Base-by-base conservation (phyloP, 2,329 filamentous ascomycete species). In the Alternaria triticimaculans region DNA sequence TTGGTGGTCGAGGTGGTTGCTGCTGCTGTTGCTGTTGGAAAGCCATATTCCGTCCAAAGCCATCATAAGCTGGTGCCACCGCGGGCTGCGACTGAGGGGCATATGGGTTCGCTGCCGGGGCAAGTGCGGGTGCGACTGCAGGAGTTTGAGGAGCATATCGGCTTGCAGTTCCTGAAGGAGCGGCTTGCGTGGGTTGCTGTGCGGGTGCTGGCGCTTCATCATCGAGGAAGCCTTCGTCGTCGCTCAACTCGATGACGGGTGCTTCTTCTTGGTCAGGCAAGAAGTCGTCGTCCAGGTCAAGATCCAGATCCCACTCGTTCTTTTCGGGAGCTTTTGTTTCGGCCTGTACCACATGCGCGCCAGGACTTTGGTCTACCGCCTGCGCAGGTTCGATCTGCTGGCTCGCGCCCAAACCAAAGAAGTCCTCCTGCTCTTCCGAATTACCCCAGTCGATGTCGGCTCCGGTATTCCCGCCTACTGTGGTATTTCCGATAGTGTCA, bases 201-300 rank as follows among this genome's bases (percentile, higher is more conserved):
- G 23, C 50, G 8, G 62, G 41, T 72, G 72, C 61, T 20, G 85
- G 81, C 23, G 78, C 84, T 5, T 86, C 84, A 61, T 94, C 94
- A 7, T 97, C 90, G 10, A 97, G 82, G 64, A 97, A 91, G 0
- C 93, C 94, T 73, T 94, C 92, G 68, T 92, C 92, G 76, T 97
- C 94, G 69, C 94, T 94, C 49, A 92, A 89, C 67, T 94, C 89
- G 69, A 95, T 89, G 9, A 70, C 60, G 2, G 76, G 85, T 45
- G 84, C 82, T 25, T 77, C 75, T 2, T 79, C 76, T 14, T 84
- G 81, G 30, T 92, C 88, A 10, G 88, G 87, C 3, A 89, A 78
- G 12, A 92, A 83, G 64, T 93, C 89, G 67, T 94, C 91, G 53
- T 92, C 92, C 72, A 97, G 87, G 46, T 93, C 92, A 50, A 92